Percentiles rank a stretch among this genome's conserved stretches.
These are phyloP conservation scores for Melanogaster broomeanus DNA, from an alignment of 768 basidiomycete species.

Conservation along the genomic window DNA sequence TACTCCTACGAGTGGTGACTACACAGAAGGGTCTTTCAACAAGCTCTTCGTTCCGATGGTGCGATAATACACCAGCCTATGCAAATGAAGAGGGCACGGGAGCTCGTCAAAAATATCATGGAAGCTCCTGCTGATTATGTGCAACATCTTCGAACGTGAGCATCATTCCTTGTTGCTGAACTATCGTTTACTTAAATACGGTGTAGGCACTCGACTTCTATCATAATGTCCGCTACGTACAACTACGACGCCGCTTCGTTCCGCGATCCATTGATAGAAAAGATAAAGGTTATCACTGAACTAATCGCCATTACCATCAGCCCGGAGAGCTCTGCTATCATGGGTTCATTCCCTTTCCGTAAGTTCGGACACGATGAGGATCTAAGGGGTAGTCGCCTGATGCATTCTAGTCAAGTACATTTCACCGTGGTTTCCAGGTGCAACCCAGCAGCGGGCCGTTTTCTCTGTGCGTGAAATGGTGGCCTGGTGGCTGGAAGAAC, in stretches of 20 bases:
- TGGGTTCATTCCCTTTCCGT: constrained; percentile 7
- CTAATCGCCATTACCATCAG: neutral
- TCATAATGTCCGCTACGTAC: constrained; percentile 7
- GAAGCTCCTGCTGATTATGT: constrained; percentile 1
- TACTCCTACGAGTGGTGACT: constrained; percentile 27
- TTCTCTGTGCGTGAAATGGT: neutral
- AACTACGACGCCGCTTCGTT: neutral
- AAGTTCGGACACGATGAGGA: neutral
- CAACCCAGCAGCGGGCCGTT: neutral
- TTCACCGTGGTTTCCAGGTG: constrained; percentile 7
- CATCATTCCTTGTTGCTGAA: neutral
- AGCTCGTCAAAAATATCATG: neutral
- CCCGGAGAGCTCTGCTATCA: constrained; percentile 1
- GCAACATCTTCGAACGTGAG: neutral
- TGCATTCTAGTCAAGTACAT: constrained; percentile 1
- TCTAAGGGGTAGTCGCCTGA: neutral
- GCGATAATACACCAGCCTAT: neutral
- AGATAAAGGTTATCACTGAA: neutral
- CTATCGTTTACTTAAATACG: neutral
- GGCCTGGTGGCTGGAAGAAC: neutral
- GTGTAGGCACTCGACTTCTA: neutral
- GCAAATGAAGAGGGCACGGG: neutral
- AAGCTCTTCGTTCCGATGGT: constrained; percentile 6
- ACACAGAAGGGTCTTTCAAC: constrained; percentile 23
- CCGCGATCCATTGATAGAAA: neutral